These are phyloP conservation scores for Dendryphion nanum DNA, from an alignment of 2,329 filamentous ascomycete species.

Conservation along the genomic window DNA sequence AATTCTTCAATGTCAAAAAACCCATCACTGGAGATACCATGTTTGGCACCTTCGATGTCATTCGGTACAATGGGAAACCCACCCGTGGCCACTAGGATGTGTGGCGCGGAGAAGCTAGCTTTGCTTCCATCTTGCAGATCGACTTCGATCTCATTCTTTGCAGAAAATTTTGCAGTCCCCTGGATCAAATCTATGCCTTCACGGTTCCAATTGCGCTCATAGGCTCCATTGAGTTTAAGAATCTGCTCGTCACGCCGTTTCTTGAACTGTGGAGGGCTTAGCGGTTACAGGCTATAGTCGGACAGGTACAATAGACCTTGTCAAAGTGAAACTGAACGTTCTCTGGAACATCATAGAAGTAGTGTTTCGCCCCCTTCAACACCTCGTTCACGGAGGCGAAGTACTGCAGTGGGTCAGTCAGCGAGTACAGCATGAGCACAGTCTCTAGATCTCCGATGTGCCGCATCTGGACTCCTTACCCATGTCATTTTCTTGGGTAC, in stretches of 20 bases:
- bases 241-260: constrained; percentile 75
- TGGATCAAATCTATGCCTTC: constrained; percentile 80
- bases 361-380: constrained; percentile 68
- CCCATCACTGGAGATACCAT: constrained; percentile 73
- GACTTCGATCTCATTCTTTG: constrained; percentile 68
- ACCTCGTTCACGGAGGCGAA: constrained; percentile 73
- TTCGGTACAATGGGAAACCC: constrained; percentile 66
- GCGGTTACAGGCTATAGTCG: too few species aligned
- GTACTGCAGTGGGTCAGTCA: too few species aligned
- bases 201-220: constrained; percentile 73
- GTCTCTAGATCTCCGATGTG: too few species aligned
- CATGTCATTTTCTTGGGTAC: constrained; percentile 83
- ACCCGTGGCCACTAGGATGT: constrained; percentile 74
- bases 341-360: constrained; percentile 70
- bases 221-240: constrained; percentile 75
- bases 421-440: too few species aligned
- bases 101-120: constrained; percentile 69
- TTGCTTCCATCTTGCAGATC: constrained; percentile 67
- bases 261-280: too few species aligned
- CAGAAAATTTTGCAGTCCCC: constrained; percentile 66
- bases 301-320: too few species aligned
- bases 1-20: constrained; percentile 77
- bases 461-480: too few species aligned
- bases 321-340: constrained; percentile 73
- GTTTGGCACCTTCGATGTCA: constrained; percentile 60